Evolutionary conservation across 352 stramenopile species (phyloP), one percentile per base, ranked within the genome.

Genomic region (Hyaloperonospora brassicae): DNA sequence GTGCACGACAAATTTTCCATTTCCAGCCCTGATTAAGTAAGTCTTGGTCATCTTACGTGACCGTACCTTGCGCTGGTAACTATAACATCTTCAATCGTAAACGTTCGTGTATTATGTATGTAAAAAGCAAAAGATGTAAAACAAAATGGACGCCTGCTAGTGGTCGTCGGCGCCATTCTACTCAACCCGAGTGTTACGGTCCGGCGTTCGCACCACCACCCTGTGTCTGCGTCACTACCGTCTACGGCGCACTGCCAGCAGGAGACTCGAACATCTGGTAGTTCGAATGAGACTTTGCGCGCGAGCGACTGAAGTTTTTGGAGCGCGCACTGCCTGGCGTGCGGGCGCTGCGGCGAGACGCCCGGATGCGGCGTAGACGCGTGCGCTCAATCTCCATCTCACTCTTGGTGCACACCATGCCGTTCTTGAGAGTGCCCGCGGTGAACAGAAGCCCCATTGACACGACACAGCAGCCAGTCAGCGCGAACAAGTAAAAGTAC

Each of bases 251-350:
- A 30, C 71, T 76, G 23, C 69, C 74, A 36, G 67, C 72, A 24
- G 75, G 75, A 30, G 75, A 86, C 52, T 86, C 73, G 62, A 66
- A 82, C 60, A 84, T 69, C 49, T 86, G 73, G 59, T 86, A 86
- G 64, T 82, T 86, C 59, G 70, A 80, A 59, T 86, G 68, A 34
- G 73, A 84, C 62, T 84, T 84, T 46, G 59, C 70, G 22, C 77
- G 72, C 43, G 77, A 80, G n/a, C 73, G 74, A 42, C 72, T 84
- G 44, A 84, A 64, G 57, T 87, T 85, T 59, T 70, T 75, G 34
- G 68, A 76, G 1, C 76, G 68, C 14, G 73, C 76, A 31, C 67
- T 83, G 35, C 78, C 76, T 2, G 78, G 76, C 3, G 78, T 88
- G 34, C 76, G 72, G 0, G 68, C 66, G 25, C 66, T 84, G 39